Evolutionary conservation across 306 rosid genomes (phyloP).

Genomic region (Benincasa hispida): DNA sequence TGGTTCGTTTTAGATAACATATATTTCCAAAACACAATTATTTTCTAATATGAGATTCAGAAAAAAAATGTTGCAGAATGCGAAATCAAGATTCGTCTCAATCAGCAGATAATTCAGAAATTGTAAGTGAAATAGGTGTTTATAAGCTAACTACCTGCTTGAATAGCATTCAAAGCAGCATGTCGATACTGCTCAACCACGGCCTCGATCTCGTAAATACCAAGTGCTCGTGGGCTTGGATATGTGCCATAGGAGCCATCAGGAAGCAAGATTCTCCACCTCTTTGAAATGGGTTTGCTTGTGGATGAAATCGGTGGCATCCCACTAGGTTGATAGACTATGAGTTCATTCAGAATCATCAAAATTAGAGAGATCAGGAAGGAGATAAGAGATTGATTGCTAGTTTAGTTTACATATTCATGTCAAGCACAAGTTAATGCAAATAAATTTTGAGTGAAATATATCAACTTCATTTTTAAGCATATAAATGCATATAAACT

Average conservation of each 20-base stretch:
- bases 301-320: constrained; percentile 71
- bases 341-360: neutral
- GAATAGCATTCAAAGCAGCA: constrained; percentile 47
- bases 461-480: no score
- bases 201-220: constrained; percentile 36
- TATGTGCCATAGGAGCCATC: constrained; percentile 66
- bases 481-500: no score
- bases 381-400: neutral
- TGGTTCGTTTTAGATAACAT: no score
- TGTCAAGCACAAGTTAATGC: neutral
- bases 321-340: constrained; percentile 73
- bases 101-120: no score
- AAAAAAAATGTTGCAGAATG: no score
- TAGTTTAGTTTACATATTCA: neutral
- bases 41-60: no score
- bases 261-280: constrained; percentile 68
- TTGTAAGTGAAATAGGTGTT: no score
- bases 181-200: constrained; percentile 67
- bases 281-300: constrained; percentile 35
- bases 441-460: no score
- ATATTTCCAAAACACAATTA: no score
- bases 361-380: neutral
- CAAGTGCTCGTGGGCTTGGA: constrained; percentile 44
- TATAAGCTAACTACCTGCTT: constrained; percentile 42
- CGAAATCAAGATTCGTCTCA: no score